Evolutionary conservation across 2,329 filamentous ascomycete species (phyloP), one percentile per base, ranked within the genome.

Genomic region (Trichoderma cornu-damae): DNA sequence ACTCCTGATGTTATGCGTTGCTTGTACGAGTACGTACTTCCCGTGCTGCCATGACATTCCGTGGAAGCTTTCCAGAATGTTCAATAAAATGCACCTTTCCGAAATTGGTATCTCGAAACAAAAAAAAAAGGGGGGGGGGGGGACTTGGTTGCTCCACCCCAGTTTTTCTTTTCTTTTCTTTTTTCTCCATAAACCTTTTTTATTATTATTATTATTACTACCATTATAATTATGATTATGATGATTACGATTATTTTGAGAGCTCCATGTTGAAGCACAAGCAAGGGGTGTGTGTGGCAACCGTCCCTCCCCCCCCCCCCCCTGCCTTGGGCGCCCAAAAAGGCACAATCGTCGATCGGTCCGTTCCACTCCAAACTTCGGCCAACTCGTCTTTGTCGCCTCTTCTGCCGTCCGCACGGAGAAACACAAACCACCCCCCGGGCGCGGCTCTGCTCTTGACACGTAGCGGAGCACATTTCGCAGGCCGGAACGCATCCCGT

Each of bases 21-120:
- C n/a, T n/a, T n/a, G n/a, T n/a, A n/a, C n/a, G n/a, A n/a, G n/a
- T n/a, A n/a, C n/a, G n/a, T n/a, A n/a, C n/a, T n/a, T n/a, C n/a
- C n/a, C n/a, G n/a, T n/a, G n/a, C n/a, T n/a, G 12, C 28, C 22
- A 26, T 43, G 60, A 60, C 55, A 58, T 57, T 63, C 60, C 55
- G 62, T 65, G 48, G 66, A 68, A 68, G 61, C 58, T 58, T 68
- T 68, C 66, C 63, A 68, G 66, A 68, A 68, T 61, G 37, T 37
- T n/a, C n/a, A n/a, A n/a, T n/a, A n/a, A 66, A 67, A 68, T 60
- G 37, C 54, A 34, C 53, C 35, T 42, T 28, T 57, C 52, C 43
- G 34, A 55, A 38, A 55, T 47, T 55, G 42, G 32, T 11, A 24
- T 20, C 42, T 56, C 43, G 34, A 48, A 44, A 54, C 51, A 46